phyloP scores from a whole-genome alignment of 768 basidiomycete genomes.

The Tricholoma bakamatsutake region DNA sequence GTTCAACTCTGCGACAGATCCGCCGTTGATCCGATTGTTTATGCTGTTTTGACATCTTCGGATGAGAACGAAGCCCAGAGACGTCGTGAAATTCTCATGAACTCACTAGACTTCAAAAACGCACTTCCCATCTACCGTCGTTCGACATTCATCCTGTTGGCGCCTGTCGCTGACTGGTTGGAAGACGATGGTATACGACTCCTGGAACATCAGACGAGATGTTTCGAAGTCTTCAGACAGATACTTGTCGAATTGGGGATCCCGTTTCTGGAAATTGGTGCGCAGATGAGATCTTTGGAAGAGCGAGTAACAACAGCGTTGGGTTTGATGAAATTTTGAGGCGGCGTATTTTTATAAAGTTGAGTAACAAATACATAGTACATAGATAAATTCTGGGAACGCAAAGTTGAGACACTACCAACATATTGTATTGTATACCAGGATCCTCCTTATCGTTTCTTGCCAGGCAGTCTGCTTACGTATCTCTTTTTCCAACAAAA shows the following conservation, averaged over 20 bases:
- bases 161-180: conserved; percentile 53
- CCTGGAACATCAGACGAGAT: conserved; percentile 41
- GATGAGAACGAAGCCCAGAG: conserved; percentile 29
- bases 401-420: neutral
- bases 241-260: conserved; percentile 39
- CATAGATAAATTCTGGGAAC: neutral
- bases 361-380: neutral
- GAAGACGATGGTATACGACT: conserved; percentile 59
- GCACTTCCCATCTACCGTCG: conserved; percentile 37
- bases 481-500: too few species aligned
- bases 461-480: too few species aligned
- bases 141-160: conserved; percentile 49
- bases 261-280: conserved; percentile 39
- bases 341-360: neutral
- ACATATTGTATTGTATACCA: too few species aligned
- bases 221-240: conserved; percentile 31
- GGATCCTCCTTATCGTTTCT: too few species aligned
- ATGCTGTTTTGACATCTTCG: conserved; percentile 43
- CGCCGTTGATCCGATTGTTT: conserved; percentile 58
- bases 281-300: conserved; percentile 34
- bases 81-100: conserved; percentile 29
- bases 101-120: conserved; percentile 32
- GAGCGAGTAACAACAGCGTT: conserved; percentile 26
- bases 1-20: conserved; percentile 58
- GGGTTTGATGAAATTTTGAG: conserved; percentile 10